Percentiles rank a stretch among this genome's conserved stretches.
Evolutionary conservation across 164 flowering plant species (phyloP).

Genomic region (Piper betle): DNA sequence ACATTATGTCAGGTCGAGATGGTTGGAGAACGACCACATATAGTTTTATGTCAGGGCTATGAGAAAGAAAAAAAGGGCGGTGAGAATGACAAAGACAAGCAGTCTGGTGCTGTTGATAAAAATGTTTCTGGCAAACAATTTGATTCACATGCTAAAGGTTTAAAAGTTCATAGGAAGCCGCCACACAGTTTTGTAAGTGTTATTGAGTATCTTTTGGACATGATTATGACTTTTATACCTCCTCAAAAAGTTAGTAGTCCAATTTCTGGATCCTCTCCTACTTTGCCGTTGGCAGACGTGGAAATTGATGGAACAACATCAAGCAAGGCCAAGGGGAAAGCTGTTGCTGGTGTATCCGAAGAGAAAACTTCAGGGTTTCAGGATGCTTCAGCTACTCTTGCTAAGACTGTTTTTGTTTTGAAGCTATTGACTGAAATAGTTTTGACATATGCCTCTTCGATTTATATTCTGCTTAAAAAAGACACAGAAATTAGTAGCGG

Average conservation of each 20-base stretch:
- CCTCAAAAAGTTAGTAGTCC: constrained; percentile 1
- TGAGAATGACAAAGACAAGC: constrained; percentile 31
- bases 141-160: constrained; percentile 51
- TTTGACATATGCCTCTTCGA: constrained; percentile 75
- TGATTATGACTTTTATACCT: constrained; percentile 41
- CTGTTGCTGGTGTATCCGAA: constrained; percentile 50
- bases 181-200: constrained; percentile 75
- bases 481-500: constrained; percentile 55
- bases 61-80: constrained; percentile 39
- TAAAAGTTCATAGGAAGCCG: constrained; percentile 64
- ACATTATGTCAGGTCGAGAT: constrained; percentile 79
- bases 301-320: constrained; percentile 60
- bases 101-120: constrained; percentile 43
- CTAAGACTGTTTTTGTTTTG: constrained; percentile 78
- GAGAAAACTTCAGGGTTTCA: constrained; percentile 31
- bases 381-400: constrained; percentile 52
- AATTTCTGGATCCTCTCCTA: constrained; percentile 20
- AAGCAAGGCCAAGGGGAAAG: constrained; percentile 63
- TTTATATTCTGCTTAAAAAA: constrained; percentile 55
- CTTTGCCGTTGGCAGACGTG: constrained; percentile 31
- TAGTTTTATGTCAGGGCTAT: constrained; percentile 63
- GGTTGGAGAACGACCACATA: constrained; percentile 55
- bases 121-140: constrained; percentile 37
- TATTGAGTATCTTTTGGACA: constrained; percentile 79
- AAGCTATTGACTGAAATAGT: constrained; percentile 84